Conservation (phyloP, 495 filamentous ascomycete species). For the Aspergillus incahuasiensis region DNA sequence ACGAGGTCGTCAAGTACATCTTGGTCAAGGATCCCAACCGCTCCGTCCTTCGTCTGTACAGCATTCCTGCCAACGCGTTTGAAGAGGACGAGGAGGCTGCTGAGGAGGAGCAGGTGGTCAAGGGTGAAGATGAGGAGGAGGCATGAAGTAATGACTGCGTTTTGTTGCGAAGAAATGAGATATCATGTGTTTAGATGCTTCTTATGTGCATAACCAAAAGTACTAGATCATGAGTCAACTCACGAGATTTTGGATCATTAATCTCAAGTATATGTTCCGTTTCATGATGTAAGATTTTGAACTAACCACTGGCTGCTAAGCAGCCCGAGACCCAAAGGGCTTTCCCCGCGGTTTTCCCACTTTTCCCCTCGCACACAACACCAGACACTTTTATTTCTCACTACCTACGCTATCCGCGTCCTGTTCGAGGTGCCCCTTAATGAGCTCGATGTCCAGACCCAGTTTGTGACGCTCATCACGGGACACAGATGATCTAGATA, state of each 20-base stretch:
- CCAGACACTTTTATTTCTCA: no score
- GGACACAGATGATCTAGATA: no score
- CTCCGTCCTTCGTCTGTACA: slow-evolving; percentile 84
- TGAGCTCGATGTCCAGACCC: no score
- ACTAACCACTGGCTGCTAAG: no score
- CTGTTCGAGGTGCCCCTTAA: no score
- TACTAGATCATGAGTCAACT: neutral
- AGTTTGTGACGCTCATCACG: no score
- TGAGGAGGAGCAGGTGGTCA: slow-evolving; percentile 40
- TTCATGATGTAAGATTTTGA: no score
- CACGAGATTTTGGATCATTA: neutral
- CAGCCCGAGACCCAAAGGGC: no score
- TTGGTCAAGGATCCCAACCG: slow-evolving; percentile 91
- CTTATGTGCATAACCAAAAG: neutral
- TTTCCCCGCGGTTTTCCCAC: no score
- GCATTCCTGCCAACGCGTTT: slow-evolving; percentile 81
- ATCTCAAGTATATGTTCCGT: no score
- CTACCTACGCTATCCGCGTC: no score
- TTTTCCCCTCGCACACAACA: no score
- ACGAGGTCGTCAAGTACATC: slow-evolving; percentile 59
- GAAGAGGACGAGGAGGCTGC: slow-evolving; percentile 64
- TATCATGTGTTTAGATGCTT: neutral
- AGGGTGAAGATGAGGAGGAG: slow-evolving; percentile 31
- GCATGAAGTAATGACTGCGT: slow-evolving; percentile 22
- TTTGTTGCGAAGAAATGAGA: slow-evolving; percentile 1